Conservation (phyloP, 352 stramenopile genomes). For the Pythium plurisporium region DNA sequence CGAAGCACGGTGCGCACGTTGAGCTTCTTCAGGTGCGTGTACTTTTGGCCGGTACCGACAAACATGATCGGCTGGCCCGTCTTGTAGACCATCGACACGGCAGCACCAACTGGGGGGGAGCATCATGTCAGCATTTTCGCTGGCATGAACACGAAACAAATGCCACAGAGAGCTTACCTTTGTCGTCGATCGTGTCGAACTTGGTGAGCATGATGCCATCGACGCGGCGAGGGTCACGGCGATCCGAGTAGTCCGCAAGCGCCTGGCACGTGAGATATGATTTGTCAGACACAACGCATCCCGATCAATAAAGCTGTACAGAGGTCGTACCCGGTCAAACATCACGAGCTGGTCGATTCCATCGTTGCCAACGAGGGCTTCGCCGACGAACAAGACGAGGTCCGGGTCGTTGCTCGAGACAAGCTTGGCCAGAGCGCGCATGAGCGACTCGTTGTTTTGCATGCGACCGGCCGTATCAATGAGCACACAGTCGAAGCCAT, state of each 20-base stretch:
- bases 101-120: slow-evolving; percentile 91
- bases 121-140: neutral
- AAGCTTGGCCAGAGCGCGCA: slow-evolving; percentile 97
- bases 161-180: slow-evolving; percentile 49
- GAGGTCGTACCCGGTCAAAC: slow-evolving; percentile 85
- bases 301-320: neutral
- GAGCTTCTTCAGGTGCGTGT: slow-evolving; percentile 98
- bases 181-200: slow-evolving; percentile 99
- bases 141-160: neutral
- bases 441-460: slow-evolving; percentile 99
- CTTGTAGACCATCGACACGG: slow-evolving; percentile 98
- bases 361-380: slow-evolving; percentile 98
- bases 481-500: slow-evolving; percentile 96
- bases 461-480: slow-evolving; percentile 98
- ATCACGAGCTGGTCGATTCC: slow-evolving; percentile 97
- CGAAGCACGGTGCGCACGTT: slow-evolving; percentile 95
- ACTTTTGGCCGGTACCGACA: slow-evolving; percentile 99
- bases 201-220: slow-evolving; percentile 99
- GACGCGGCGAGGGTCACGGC: slow-evolving; percentile 87
- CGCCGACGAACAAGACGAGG: slow-evolving; percentile 98
- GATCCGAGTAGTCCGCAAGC: slow-evolving; percentile 87
- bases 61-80: slow-evolving; percentile 99
- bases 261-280: slow-evolving; percentile 24
- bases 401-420: slow-evolving; percentile 96
- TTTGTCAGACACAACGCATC: neutral